These are phyloP conservation scores for Claviceps sp. DNA, from an alignment of 2,329 filamentous ascomycete genomes.

Conservation along the genomic window DNA sequence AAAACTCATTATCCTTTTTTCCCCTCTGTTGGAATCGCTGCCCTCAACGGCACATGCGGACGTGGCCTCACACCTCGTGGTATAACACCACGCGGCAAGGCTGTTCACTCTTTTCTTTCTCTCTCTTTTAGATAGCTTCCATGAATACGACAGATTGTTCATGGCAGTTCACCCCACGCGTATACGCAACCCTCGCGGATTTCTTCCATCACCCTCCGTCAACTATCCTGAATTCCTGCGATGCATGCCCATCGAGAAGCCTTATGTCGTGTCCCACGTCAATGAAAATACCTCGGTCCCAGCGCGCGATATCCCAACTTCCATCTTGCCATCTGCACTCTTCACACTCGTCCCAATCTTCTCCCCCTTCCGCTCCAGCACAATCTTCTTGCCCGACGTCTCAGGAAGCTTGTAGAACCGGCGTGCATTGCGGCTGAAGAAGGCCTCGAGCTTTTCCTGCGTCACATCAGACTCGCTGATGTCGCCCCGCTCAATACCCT, in stretches of 20 bases:
- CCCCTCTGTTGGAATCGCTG: no score
- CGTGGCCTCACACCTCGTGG: no score
- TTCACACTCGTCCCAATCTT: slow-evolving; percentile 26
- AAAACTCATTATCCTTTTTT: no score
- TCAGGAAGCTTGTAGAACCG: slow-evolving; percentile 36
- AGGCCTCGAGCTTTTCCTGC: slow-evolving; percentile 38
- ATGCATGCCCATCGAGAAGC: neutral
- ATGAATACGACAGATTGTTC: no score
- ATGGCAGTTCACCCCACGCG: no score
- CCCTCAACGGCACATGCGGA: no score
- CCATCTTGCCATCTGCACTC: slow-evolving; percentile 23
- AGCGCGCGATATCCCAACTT: slow-evolving; percentile 30
- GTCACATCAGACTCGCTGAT: slow-evolving; percentile 39
- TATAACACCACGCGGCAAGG: no score
- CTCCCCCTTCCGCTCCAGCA: slow-evolving; percentile 27
- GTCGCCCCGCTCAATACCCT: slow-evolving; percentile 41
- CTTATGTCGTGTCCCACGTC: slow-evolving; percentile 15
- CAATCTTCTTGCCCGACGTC: slow-evolving; percentile 15
- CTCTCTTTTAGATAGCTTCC: no score
- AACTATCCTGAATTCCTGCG: neutral
- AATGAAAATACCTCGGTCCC: slow-evolving; percentile 29
- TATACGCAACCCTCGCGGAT: no score
- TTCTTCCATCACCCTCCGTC: neutral
- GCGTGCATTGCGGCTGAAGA: slow-evolving; percentile 39
- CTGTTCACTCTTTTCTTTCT: no score